Conservation (phyloP, 108 stramenopile species). For the Skeletonema costatum region DNA sequence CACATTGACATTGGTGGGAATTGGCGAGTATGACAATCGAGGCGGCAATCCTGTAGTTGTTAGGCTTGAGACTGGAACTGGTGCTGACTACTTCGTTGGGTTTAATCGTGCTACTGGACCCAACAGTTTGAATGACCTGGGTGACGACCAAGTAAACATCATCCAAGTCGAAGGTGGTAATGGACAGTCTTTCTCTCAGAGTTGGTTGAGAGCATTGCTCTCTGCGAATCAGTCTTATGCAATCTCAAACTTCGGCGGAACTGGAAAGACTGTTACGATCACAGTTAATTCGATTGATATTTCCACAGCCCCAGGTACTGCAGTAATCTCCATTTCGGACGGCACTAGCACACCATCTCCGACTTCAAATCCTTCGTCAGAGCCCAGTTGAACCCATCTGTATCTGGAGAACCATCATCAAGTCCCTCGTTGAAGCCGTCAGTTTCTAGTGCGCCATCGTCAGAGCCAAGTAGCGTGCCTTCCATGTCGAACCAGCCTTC, state of each 20-base stretch:
- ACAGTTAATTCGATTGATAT: too few species aligned
- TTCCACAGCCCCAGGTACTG: too few species aligned
- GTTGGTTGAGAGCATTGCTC: conserved; percentile 7
- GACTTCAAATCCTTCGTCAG: too few species aligned
- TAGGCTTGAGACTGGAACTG: conserved; percentile 27
- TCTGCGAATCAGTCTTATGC: not conserved
- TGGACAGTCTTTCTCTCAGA: conserved; percentile 17
- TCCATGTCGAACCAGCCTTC: too few species aligned
- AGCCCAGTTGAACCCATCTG: too few species aligned
- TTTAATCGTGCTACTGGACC: conserved; percentile 24
- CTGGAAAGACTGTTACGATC: too few species aligned
- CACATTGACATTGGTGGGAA: not conserved
- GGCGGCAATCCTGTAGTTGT: conserved; percentile 9
- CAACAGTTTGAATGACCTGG: not conserved
- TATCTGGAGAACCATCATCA: too few species aligned
- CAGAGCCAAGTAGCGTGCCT: too few species aligned
- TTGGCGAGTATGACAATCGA: conserved; percentile 3
- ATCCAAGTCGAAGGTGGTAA: conserved; percentile 5
- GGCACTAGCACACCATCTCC: too few species aligned
- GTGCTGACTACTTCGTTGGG: conserved; percentile 20
- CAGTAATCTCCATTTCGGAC: not conserved
- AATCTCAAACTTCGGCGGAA: conserved; percentile 16
- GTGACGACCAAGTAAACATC: not conserved
- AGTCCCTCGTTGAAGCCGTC: too few species aligned
- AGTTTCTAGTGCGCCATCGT: too few species aligned